Evolutionary conservation across 75 land plant species (phyloP), one percentile per base, ranked within the genome.

Genomic region (Picea glauca): DNA sequence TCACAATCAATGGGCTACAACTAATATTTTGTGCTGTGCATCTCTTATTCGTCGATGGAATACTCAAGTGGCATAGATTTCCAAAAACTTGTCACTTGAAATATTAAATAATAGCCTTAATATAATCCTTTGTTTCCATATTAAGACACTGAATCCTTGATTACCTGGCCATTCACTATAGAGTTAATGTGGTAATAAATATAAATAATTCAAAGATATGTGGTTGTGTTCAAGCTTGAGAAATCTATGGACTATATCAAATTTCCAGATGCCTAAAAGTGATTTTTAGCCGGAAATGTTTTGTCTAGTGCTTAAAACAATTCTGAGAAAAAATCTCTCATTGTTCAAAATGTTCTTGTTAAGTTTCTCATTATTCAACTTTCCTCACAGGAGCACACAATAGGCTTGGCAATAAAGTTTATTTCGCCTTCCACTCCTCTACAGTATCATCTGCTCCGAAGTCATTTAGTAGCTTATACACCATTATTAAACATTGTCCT

Each of bases 11-110:
- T 83, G 96, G 94, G 46, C 75, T 84, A 33, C 96, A 83, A 92
- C 94, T 14, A 88, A 87, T 78, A 86, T 93, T 81, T 76, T 93
- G 61, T 93, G 96, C 82, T 89, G 96, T 60, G 92, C 96, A 79
- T 90, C 94, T 58, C 87, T 93, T 31, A 77, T 76, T 38, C 87
- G 86, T 78, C 88, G 96, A 30, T 93, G 96, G 96, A 93, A 88
- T 80, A 81, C 92, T 59, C 96, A 93, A 94, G 96, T 93, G 74
- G 43, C 66, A 63, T 63, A 30, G 54, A 70, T 9, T 12, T 43
- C 6, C 40, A 12, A 70, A 70, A 70, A 5, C 23, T 18, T 40
- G 46, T 70, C 11, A 56, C 43, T 70, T 38, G 50, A 40, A 20
- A 43, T 54, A n/a, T 18, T 38, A 70, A 70, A 40, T 70, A 46